Base-by-base conservation (phyloP, 2,329 filamentous ascomycete species). In the Colletotrichum godetiae region DNA sequence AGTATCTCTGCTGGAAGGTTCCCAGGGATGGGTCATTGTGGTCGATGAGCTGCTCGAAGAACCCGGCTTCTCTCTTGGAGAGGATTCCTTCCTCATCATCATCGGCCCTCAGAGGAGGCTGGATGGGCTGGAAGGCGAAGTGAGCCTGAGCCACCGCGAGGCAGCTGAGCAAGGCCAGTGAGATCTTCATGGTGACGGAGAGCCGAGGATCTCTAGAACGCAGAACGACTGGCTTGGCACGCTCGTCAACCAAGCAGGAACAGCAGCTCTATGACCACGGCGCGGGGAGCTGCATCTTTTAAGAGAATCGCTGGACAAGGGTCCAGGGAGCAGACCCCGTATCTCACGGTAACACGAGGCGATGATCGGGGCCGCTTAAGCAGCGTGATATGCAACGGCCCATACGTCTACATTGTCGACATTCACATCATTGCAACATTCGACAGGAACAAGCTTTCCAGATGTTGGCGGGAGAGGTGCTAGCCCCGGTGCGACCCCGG, bases 31-130 rank as follows among this genome's bases (percentile, higher is more conserved):
- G 88, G 75, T 90, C 82, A 5, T 84, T 80, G 79, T 92, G 90
- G 77, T 92, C 89, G 61, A 92, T 87, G 67, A 88, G 82, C 79
- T 92, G 90, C 74, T 87, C 78, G 72, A 90, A 91, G 56, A 56
- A 52, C 1, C 35, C 59, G 22, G 61, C 56, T 15, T 61, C 71
- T n/a, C 71, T 67, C 67, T 73, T 73, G 49, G 13, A 24, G 13
- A 73, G 60, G 0, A 13, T 19, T 1, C 60, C 71, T 22, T 71
- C 71, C n/a, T 66, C 71, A 0, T 52, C 53, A 8, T 69, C 60
- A 3, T 73, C 71, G 10, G 46, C 61, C 10, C 49, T 27, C n/a
- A 73, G 24, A 31, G 71, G 71, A 15, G 67, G 71, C 56, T 61
- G 67, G 6, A 66, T 56, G 33, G 71, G 71, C 8, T 24, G 37